Conservation (phyloP, 1,284 basidiomycete species). For the Singerocomus inundabilis region DNA sequence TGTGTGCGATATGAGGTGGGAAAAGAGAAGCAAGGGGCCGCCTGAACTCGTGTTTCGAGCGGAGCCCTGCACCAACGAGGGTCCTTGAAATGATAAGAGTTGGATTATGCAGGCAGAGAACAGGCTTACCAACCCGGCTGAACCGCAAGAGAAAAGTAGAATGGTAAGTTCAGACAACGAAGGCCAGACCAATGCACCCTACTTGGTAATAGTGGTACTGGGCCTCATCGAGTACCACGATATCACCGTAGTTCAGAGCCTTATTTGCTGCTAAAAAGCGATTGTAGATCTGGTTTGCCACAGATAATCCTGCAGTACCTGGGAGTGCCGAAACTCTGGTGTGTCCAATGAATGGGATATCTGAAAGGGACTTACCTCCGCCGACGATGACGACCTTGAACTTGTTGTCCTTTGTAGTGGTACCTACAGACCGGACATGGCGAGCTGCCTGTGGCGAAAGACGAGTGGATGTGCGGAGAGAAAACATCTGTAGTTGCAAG, state of each 20-base stretch:
- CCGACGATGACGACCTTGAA: constrained; percentile 67
- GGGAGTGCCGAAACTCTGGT: background rate
- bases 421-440: constrained; percentile 38
- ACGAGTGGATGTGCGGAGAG: background rate
- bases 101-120: background rate
- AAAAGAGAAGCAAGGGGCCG: constrained; percentile 69
- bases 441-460: constrained; percentile 4
- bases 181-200: constrained; percentile 8
- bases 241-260: constrained; percentile 68
- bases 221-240: constrained; percentile 80
- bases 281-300: constrained; percentile 82
- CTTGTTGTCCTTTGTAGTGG: constrained; percentile 43
- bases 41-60: constrained; percentile 65
- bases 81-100: constrained; percentile 58
- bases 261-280: constrained; percentile 72
- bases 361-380: constrained; percentile 47
- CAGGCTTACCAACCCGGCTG: constrained; percentile 74
- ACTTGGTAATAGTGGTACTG: constrained; percentile 81
- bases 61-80: constrained; percentile 86
- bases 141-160: background rate
- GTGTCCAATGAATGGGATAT: background rate
- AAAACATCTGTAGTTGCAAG: constrained; percentile 16
- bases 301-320: constrained; percentile 78
- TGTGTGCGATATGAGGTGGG: constrained; percentile 71
- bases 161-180: constrained; percentile 9